Percentiles rank a stretch among this genome's conserved stretches.
Evolutionary conservation across 2,329 filamentous ascomycete genomes (phyloP).

Genomic region (Xylariaceae sp.): DNA sequence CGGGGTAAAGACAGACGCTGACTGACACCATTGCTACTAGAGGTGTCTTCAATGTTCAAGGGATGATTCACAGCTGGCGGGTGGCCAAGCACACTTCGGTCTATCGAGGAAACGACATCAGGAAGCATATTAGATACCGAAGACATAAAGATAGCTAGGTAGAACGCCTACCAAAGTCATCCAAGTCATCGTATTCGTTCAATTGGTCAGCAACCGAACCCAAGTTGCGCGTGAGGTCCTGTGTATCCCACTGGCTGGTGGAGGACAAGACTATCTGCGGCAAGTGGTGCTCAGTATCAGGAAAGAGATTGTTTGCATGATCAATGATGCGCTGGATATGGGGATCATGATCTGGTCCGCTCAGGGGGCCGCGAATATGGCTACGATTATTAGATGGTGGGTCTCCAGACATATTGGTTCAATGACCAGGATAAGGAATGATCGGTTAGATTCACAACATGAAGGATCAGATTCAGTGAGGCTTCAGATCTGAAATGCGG

Average conservation of each 20-base stretch:
- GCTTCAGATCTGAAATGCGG: not conserved
- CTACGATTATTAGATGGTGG: constrained; percentile 6
- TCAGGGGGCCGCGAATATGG: constrained; percentile 21
- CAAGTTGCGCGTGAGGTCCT: constrained; percentile 3
- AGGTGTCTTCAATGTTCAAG: not conserved
- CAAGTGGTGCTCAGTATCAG: constrained; percentile 11
- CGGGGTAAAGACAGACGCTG: constrained; percentile 24
- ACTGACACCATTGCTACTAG: constrained; percentile 1
- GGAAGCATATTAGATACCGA: not conserved
- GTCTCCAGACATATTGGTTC: constrained; percentile 23
- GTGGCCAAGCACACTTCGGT: constrained; percentile 26
- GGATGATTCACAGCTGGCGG: constrained; percentile 7
- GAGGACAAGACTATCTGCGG: constrained; percentile 8
- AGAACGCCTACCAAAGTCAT: constrained; percentile 29
- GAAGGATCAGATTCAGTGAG: not conserved
- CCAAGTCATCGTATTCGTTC: constrained; percentile 18
- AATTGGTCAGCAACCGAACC: not conserved
- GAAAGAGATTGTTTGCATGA: constrained; percentile 25
- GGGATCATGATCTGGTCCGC: constrained; percentile 21
- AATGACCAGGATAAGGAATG: not conserved
- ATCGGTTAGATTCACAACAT: not conserved
- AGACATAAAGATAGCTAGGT: not conserved
- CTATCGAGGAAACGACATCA: constrained; percentile 14
- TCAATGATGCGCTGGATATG: constrained; percentile 30
- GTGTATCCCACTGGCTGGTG: not conserved